These are phyloP conservation scores for Stentor coeruleus DNA, from an alignment of 73 alveolate species.

Conservation along the genomic window DNA sequence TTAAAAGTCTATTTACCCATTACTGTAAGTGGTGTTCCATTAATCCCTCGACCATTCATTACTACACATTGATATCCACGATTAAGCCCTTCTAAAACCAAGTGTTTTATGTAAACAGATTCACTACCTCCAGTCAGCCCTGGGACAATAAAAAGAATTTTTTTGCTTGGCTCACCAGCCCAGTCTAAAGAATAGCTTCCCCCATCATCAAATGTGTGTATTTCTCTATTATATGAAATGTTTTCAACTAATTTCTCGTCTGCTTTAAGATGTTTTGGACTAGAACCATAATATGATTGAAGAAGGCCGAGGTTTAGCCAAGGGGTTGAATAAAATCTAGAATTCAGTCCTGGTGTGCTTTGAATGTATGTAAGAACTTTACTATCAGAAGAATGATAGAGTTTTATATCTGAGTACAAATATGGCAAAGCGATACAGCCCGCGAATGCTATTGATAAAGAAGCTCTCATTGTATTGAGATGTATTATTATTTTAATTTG, in stretches of 20 bases:
- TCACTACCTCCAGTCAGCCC: conserved; percentile 33
- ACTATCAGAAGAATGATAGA: not conserved
- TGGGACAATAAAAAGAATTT: conserved; percentile 22
- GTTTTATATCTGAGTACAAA: not conserved
- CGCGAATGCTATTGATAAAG: no score
- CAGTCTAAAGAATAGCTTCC: conserved; percentile 19
- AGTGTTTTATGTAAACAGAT: not conserved
- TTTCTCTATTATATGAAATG: not conserved
- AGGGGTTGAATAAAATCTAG: conserved; percentile 9
- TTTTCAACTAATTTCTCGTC: not conserved
- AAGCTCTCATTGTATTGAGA: no score
- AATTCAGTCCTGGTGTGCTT: not conserved
- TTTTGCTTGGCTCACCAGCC: not conserved
- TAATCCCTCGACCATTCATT: conserved; percentile 7
- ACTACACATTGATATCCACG: not conserved
- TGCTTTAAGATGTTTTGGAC: not conserved
- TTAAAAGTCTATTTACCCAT: not conserved
- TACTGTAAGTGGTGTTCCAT: conserved; percentile 14
- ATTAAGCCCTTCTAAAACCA: not conserved
- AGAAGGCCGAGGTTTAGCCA: not conserved
- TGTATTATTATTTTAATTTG: no score
- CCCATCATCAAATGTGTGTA: not conserved
- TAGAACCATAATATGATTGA: not conserved
- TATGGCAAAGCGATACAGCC: not conserved
- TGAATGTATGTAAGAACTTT: not conserved